Evolutionary conservation across 179 eudicot species (phyloP).

Genomic region (Kewa caespitosa): DNA sequence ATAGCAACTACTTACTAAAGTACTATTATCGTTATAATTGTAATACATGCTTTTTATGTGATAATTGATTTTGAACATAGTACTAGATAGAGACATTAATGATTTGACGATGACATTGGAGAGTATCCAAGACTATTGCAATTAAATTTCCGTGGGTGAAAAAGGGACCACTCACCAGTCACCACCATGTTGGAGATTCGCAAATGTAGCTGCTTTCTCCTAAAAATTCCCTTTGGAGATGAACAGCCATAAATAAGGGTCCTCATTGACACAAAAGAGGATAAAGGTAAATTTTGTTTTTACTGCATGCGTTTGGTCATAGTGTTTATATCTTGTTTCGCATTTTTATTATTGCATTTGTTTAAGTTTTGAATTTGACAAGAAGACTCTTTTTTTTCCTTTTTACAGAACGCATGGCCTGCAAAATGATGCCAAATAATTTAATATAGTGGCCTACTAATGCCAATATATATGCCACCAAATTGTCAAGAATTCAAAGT

Average conservation of each 20-base stretch:
- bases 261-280: background rate
- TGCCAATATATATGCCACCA: constrained; percentile 3
- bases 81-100: background rate
- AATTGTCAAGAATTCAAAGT: constrained; percentile 17
- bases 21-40: too few relatives aligned
- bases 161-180: constrained; percentile 26
- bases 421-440: constrained; percentile 31
- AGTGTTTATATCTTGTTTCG: background rate
- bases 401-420: constrained; percentile 27
- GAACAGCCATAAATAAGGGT: background rate
- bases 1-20: too few relatives aligned
- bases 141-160: background rate
- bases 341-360: background rate
- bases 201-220: constrained; percentile 1
- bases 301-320: background rate
- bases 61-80: background rate
- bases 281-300: constrained; percentile 23
- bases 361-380: too few relatives aligned
- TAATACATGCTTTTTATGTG: background rate
- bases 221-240: constrained; percentile 16
- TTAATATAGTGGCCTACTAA: constrained; percentile 4
- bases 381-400: background rate
- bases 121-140: background rate
- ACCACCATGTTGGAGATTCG: constrained; percentile 3
- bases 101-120: background rate